Base-by-base conservation (phyloP, 768 basidiomycete species). In the Hericium alpestre region DNA sequence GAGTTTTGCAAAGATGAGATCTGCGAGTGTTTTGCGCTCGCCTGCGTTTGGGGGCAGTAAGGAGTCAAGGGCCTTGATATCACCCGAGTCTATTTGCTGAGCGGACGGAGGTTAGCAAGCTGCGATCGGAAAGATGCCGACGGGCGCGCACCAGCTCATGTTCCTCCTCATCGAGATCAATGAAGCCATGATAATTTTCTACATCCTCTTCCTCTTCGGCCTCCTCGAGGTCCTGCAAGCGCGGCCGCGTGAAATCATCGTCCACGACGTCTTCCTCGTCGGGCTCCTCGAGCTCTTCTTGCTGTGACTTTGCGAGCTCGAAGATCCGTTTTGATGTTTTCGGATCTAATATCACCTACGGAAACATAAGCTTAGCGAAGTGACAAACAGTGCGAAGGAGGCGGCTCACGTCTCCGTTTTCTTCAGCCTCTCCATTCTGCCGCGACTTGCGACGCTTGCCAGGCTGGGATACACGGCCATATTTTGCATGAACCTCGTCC, bases 1-100 rank as follows among this genome's bases (percentile, higher is more conserved):
- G 22, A 99, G 76, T 72, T 97, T 97, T 23, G 89, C 80, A 67
- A 99, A 91, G 58, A 98, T 99, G n/a, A 98, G 77, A 68, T 99
- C 96, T 32, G 96, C 96, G 32, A 99, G 74, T 2, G 95, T 97
- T 69, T 81, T 80, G 48, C 90, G 81, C 68, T 90, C 86, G 7
- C 80, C 79, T 15, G 81, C 76, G 70, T 86, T 90, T 13, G 82
- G 72, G 40, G 92, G 92, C 46, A 90, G 78, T 32, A 93, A 74
- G 13, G 82, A 76, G 63, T 97, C 93, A 38, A 99, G 75, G 0
- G 92, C 82, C 62, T 87, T 82, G 70, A 95, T 77, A 72, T 98
- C 96, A 59, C 77, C 83, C 58, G 88, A 83, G 73, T 98, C 94
- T 66, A 99, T 88, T 78, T 95, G 80, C 89, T 90, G 65, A 13